phyloP scores from a whole-genome alignment of 1,284 basidiomycete species.

The Naganishia albida region DNA sequence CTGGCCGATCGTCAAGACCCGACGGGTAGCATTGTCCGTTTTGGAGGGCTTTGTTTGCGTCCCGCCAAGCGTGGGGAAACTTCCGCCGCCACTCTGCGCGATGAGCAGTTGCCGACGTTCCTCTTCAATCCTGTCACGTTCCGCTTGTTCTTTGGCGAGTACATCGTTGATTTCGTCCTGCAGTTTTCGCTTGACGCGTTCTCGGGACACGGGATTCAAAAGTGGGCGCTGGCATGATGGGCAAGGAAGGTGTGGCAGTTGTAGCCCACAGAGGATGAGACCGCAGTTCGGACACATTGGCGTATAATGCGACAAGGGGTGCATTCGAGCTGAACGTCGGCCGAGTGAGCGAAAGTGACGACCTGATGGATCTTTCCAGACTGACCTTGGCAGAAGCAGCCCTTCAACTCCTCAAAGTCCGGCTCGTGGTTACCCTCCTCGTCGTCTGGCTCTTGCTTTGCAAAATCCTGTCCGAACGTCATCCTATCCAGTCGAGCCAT shows the following conservation, averaged over 20 bases:
- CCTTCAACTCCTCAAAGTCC: conserved; percentile 31
- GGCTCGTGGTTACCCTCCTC: neutral
- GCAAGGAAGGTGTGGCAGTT: conserved; percentile 51
- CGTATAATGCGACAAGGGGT: conserved; percentile 50
- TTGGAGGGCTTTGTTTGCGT: conserved; percentile 19
- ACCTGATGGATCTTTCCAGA: conserved; percentile 2
- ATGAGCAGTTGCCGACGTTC: conserved; percentile 40
- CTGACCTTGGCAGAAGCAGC: conserved; percentile 56
- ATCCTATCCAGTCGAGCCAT: conserved; percentile 40
- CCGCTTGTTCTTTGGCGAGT: conserved; percentile 42
- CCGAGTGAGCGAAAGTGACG: neutral
- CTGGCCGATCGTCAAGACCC: conserved; percentile 36
- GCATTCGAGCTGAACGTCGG: conserved; percentile 46
- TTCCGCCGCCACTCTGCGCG: conserved; percentile 47
- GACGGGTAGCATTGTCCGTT: neutral
- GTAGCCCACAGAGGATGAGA: conserved; percentile 50
- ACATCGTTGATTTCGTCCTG: conserved; percentile 46
- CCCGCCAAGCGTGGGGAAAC: conserved; percentile 48
- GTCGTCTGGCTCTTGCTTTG: conserved; percentile 32
- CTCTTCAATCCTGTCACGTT: conserved; percentile 41
- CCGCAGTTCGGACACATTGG: conserved; percentile 53
- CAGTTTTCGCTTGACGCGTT: conserved; percentile 41
- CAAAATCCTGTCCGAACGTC: conserved; percentile 42
- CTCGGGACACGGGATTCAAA: conserved; percentile 45
- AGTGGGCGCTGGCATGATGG: conserved; percentile 51